Conservation (phyloP, 2,329 filamentous ascomycete genomes). For the Fusarium tricinctum region DNA sequence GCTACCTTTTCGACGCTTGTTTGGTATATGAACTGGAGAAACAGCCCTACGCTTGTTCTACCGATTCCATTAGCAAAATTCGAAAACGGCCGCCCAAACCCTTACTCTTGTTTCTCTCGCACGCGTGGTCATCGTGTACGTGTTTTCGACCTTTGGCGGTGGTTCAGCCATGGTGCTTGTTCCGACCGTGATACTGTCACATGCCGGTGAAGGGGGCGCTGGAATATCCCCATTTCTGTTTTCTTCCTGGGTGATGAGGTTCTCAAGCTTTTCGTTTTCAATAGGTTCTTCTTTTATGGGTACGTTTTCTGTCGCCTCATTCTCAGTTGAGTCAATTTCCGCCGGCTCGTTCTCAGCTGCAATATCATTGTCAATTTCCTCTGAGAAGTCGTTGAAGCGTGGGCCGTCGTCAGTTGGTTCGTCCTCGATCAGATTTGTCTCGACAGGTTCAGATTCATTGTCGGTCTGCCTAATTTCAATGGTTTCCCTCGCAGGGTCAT, state of each 20-base stretch:
- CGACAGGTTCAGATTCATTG: not conserved
- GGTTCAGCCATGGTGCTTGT: not conserved
- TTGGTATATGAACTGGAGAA: not conserved
- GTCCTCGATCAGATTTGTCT: not conserved
- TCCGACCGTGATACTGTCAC: too few species aligned
- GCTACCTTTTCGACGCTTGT: not conserved
- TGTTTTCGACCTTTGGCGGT: not conserved
- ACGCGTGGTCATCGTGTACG: not conserved
- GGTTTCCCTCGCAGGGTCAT: too few species aligned
- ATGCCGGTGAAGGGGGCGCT: too few species aligned
- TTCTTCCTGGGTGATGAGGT: too few species aligned
- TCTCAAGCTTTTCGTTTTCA: too few species aligned
- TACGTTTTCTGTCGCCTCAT: not conserved
- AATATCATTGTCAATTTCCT: not conserved
- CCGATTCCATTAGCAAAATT: not conserved
- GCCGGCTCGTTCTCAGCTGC: not conserved
- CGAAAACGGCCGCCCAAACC: fast-evolving
- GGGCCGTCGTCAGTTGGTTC: not conserved
- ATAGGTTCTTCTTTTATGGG: too few species aligned
- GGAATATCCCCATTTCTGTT: too few species aligned
- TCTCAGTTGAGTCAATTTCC: not conserved
- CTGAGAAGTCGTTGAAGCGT: not conserved
- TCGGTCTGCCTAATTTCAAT: not conserved
- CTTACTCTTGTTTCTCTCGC: not conserved
- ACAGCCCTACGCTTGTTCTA: not conserved